Percentiles rank a stretch among this genome's conserved stretches.
Conservation (phyloP, 1,284 basidiomycete species). For the Termitomyces sp. region DNA sequence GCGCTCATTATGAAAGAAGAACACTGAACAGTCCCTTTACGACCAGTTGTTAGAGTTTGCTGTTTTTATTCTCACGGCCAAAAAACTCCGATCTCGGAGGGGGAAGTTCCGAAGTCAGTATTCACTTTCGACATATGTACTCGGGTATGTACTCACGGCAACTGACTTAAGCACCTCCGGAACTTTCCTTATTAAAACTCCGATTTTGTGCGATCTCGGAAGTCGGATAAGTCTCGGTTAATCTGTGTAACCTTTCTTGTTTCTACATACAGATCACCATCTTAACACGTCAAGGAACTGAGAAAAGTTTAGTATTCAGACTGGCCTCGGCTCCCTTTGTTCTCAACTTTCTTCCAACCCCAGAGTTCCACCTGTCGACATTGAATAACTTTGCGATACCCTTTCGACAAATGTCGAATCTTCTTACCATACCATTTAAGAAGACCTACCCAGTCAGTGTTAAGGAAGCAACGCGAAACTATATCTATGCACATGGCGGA, state of each 20-base stretch:
- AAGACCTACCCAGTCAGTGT: conserved; percentile 59
- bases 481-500: conserved; percentile 69
- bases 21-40: no score
- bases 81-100: neutral
- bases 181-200: neutral
- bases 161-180: neutral
- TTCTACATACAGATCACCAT: no score
- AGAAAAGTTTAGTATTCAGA: neutral
- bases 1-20: no score
- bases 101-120: neutral
- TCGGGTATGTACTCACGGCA: no score
- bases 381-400: neutral
- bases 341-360: neutral
- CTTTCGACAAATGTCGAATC: conserved; percentile 62
- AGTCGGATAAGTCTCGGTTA: neutral
- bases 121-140: neutral
- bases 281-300: neutral
- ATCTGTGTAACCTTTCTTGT: no score
- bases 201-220: neutral
- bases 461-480: conserved; percentile 53
- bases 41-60: no score
- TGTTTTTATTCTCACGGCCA: neutral
- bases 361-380: neutral
- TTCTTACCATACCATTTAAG: conserved; percentile 77
- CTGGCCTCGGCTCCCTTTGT: neutral